Evolutionary conservation across 306 rosid species (phyloP).

Genomic region (Trichosanthes truncata): DNA sequence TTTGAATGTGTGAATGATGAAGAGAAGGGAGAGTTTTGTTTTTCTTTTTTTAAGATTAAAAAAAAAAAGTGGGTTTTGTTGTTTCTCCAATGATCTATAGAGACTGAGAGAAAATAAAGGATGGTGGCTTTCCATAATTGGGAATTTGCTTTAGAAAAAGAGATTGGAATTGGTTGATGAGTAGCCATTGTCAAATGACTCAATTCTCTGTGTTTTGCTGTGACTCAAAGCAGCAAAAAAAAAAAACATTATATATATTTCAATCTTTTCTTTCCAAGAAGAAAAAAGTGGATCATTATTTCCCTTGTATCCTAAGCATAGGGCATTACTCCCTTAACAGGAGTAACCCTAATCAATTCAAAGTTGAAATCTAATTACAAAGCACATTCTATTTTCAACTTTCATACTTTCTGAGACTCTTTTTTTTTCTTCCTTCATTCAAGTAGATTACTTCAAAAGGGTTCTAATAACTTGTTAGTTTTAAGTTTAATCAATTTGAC

Average conservation of each 20-base stretch:
- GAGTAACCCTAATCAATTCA: neutral
- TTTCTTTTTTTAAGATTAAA: neutral
- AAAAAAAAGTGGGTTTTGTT: slow-evolving; percentile 1
- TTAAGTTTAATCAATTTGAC: neutral
- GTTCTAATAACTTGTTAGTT: neutral
- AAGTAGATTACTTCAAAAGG: neutral
- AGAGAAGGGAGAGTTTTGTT: neutral
- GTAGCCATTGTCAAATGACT: slow-evolving; percentile 33
- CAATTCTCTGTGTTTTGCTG: slow-evolving; percentile 5
- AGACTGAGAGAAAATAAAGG: neutral
- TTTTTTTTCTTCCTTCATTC: neutral
- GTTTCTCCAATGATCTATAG: neutral
- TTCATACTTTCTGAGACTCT: neutral
- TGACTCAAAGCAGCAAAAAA: neutral
- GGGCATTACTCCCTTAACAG: slow-evolving; percentile 5
- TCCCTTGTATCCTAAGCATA: slow-evolving; percentile 9
- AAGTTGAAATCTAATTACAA: neutral
- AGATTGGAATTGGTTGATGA: slow-evolving; percentile 28
- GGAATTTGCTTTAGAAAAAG: slow-evolving; percentile 31
- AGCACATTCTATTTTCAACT: neutral
- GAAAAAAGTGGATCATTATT: slow-evolving; percentile 4
- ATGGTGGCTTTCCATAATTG: slow-evolving; percentile 40
- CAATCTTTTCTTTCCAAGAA: neutral
- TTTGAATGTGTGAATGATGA: slow-evolving; percentile 4
- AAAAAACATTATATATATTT: neutral